Conservation (phyloP, 148 eudicot species). For the Silene latifolia region DNA sequence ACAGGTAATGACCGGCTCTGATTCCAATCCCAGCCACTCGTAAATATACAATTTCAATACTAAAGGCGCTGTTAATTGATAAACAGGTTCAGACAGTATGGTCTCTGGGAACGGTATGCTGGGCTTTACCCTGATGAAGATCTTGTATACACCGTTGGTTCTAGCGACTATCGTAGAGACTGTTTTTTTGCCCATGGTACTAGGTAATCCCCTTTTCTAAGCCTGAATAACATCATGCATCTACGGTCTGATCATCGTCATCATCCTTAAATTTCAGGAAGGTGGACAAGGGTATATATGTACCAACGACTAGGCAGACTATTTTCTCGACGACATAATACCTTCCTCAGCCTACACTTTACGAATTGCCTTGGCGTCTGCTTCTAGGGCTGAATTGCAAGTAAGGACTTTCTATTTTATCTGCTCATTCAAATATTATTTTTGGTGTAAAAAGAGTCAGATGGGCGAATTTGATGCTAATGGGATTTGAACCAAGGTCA, state of each 20-base stretch:
- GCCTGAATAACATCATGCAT: no score
- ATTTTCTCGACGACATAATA: slow-evolving; percentile 39
- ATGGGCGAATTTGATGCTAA: no score
- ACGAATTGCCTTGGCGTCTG: slow-evolving; percentile 67
- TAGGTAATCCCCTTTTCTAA: neutral
- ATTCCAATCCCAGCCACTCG: no score
- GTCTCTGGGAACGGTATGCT: slow-evolving; percentile 74
- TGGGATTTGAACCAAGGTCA: no score
- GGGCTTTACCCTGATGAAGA: slow-evolving; percentile 55
- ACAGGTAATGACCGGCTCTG: no score
- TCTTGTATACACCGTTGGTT: slow-evolving; percentile 50
- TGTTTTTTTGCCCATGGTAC: slow-evolving; percentile 84
- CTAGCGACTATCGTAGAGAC: slow-evolving; percentile 38
- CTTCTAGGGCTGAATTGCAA: slow-evolving; percentile 56
- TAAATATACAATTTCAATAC: no score
- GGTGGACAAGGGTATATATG: slow-evolving; percentile 30
- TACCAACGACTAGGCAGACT: slow-evolving; percentile 63
- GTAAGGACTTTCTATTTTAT: slow-evolving; percentile 23
- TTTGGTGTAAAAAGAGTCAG: no score
- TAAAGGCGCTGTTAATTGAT: no score
- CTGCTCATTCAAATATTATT: neutral
- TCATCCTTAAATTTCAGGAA: slow-evolving; percentile 29
- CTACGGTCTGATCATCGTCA: no score
- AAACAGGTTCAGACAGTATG: slow-evolving; percentile 71
- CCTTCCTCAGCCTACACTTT: slow-evolving; percentile 39